phyloP scores from a whole-genome alignment of 2,329 filamentous ascomycete species.

The Fusarium cicatricum region DNA sequence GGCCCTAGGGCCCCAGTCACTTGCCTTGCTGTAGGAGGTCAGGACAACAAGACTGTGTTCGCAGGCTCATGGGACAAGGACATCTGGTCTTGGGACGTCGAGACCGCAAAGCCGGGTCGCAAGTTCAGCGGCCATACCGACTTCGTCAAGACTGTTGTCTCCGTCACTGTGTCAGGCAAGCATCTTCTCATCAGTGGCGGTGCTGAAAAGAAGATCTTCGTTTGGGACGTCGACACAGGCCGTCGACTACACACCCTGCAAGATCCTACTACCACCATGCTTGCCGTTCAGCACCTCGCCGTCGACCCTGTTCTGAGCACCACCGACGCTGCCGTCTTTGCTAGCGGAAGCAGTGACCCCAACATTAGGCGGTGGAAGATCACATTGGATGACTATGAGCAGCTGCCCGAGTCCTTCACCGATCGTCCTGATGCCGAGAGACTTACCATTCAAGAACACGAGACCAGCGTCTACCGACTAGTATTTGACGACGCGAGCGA shows the following conservation, averaged over 20 bases:
- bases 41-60: constrained; percentile 69
- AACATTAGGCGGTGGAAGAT: constrained; percentile 82
- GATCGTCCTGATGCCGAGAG: constrained; percentile 52
- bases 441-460: constrained; percentile 76
- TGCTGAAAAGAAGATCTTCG: constrained; percentile 80
- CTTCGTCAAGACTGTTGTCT: constrained; percentile 86
- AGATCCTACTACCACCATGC: constrained; percentile 73
- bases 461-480: constrained; percentile 88
- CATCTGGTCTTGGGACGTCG: constrained; percentile 83
- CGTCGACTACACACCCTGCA: constrained; percentile 78
- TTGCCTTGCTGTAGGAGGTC: constrained; percentile 72
- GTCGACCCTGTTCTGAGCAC: constrained; percentile 73
- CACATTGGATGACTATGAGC: constrained; percentile 58
- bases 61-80: constrained; percentile 95
- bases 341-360: constrained; percentile 83
- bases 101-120: constrained; percentile 60
- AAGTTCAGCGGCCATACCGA: constrained; percentile 82
- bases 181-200: constrained; percentile 77
- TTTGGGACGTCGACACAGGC: constrained; percentile 80
- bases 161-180: constrained; percentile 66
- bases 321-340: constrained; percentile 63
- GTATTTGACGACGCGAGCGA: constrained; percentile 71
- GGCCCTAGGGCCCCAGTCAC: constrained; percentile 84
- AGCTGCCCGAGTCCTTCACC: constrained; percentile 59
- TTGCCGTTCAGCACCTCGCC: constrained; percentile 81